Evolutionary conservation across 108 stramenopile genomes (phyloP), one percentile per base, ranked within the genome.

Genomic region (Seminavis robusta): DNA sequence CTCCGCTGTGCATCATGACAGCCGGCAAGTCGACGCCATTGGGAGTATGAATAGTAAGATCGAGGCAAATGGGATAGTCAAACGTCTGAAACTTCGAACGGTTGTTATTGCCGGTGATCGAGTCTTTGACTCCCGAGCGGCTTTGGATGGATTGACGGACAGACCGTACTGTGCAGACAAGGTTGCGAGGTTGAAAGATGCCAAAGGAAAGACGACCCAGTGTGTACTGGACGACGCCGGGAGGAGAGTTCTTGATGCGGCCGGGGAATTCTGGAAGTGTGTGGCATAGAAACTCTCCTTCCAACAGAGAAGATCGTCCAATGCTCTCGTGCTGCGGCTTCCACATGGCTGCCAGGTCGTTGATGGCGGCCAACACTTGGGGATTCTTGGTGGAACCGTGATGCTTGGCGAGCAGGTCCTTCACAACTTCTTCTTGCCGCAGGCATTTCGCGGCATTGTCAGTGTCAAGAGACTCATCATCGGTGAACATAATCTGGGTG

Each of bases 141-240:
- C 47, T 36, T 25, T 34, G 19, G 1, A 73, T 42, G 26, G 46
- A 56, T 47, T 81, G 73, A 30, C 63, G 34, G 11, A 81, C 66
- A 38, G 58, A 32, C 41, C 60, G 21, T 4, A 79, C 33, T 0
- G 65, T 71, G 39, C 76, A 75, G 1, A 75, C 63, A 34, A 73
- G 26, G 0, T 76, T 65, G 10, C 47, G 54, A 0, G 82, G 82
- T 47, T 67, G 62, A 53, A 76, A 83, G 30, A 78, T 67, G 25
- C 65, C 65, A 61, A 83, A 83, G 6, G 63, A 62, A 44, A 83
- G 59, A 0, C 72, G 56, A 24, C 82, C 77, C 9, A 83, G 52
- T 2, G 77, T 76, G 59, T 73, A 83, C 39, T 61, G n/a, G n/a
- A n/a, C n/a, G n/a, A n/a, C n/a, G n/a, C n/a, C n/a, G n/a, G n/a